Evolutionary conservation across 2,329 filamentous ascomycete species (phyloP), one percentile per base, ranked within the genome.

Genomic region (Trichoderma arundinaceum): DNA sequence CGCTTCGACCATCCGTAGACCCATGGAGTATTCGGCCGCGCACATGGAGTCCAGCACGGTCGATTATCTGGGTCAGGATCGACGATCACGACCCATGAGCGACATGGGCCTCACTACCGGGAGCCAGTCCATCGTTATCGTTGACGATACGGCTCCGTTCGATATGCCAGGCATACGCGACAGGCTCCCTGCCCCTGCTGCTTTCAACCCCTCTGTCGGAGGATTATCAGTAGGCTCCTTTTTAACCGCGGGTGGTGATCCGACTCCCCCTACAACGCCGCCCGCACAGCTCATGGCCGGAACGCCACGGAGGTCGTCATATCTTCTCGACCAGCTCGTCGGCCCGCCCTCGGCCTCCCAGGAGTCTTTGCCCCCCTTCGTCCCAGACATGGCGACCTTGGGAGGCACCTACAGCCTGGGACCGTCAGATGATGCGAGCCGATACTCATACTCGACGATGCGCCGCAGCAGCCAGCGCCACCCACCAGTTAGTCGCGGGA

Each of bases 71-170:
- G 69, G 72, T 5, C 73, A 73, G 7, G 67, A 74, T 6, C 69
- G 77, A 8, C 77, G 66, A 66, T 74, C 69, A 62, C 77, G 83
- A 51, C 82, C 83, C 1, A 71, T 75, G 12, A 87, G 84, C 68
- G 84, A 87, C 67, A 80, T 81, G 70, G 85, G 77, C 6, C 86
- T 94, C 51, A 95, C 92, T 0, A 83, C 84, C 10, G 91, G 92
- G n/a, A 96, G 92, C 81, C 90, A 94, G 73, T 96, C 92, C 0
- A 96, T 97, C 69, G 84, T 97, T 64, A 96, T 97, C 72, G 88
- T 96, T 41, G 92, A 96, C 66, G 87, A 87, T 38, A 90, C 88
- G 0, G 70, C 83, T 15, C 78, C 82, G 0, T 78, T 80, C 5
- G 78, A 86, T 8, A 75, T 83, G n/a, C 77, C 82, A 0, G 70